These are phyloP conservation scores for Fusarium ambrosium DNA, from an alignment of 2,329 filamentous ascomycete species.

Conservation along the genomic window DNA sequence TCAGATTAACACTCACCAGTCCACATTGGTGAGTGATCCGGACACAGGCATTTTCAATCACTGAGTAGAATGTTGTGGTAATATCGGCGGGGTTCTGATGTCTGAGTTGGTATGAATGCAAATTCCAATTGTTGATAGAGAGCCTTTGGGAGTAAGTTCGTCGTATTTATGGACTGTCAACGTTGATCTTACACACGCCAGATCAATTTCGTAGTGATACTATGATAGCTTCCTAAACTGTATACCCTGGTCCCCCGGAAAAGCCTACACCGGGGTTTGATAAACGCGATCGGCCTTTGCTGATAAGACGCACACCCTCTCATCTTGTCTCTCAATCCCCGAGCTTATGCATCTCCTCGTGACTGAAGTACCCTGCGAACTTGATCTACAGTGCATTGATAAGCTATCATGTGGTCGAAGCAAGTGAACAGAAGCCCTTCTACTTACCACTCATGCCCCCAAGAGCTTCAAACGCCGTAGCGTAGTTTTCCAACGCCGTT, in stretches of 20 bases:
- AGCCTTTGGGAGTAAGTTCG: neutral
- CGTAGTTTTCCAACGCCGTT: neutral
- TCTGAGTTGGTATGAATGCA: neutral
- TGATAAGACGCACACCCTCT: neutral
- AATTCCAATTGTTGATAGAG: neutral
- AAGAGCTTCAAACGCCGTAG: neutral
- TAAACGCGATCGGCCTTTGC: neutral
- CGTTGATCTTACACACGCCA: neutral
- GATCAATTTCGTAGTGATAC: neutral
- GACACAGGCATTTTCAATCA: neutral
- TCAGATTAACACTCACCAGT: neutral
- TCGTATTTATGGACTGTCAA: neutral
- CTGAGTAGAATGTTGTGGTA: neutral
- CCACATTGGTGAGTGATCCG: neutral
- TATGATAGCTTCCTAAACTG: neutral
- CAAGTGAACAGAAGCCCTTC: neutral
- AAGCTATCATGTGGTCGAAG: neutral
- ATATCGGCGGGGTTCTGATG: neutral
- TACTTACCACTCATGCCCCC: neutral
- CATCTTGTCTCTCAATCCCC: neutral
- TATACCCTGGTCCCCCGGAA: neutral
- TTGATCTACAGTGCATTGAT: neutral
- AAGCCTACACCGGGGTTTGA: neutral
- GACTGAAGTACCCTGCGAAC: neutral
- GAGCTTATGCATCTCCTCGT: neutral